Evolutionary conservation across 225 moss, liverwort and hornwort genomes (phyloP).

Genomic region (Neckera pumila): DNA sequence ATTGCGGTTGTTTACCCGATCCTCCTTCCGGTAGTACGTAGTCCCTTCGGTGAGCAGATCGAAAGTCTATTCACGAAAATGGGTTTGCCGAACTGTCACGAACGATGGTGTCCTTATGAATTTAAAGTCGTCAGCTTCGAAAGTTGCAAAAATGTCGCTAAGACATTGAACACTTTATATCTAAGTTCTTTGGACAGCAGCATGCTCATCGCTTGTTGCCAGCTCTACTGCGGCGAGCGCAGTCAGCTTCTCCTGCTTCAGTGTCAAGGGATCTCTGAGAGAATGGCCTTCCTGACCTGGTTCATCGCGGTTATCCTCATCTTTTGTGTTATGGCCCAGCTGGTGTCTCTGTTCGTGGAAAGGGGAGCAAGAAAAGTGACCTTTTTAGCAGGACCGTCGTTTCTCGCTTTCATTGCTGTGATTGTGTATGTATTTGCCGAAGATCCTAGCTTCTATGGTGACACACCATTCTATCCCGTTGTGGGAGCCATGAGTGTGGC

Average conservation of each 20-base stretch:
- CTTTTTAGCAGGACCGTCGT: fast-evolving
- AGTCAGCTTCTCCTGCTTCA: background rate
- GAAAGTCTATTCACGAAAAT: background rate
- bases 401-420: background rate
- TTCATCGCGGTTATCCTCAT: background rate
- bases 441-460: no score
- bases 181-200: no score
- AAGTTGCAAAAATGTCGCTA: background rate
- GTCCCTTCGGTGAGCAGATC: background rate
- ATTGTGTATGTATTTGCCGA: background rate
- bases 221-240: background rate
- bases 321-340: background rate
- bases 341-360: background rate
- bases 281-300: background rate
- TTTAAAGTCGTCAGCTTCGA: background rate
- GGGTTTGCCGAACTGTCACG: background rate
- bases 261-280: background rate
- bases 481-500: background rate
- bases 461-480: background rate
- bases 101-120: background rate
- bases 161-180: background rate
- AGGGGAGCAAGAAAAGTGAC: background rate
- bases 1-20: background rate
- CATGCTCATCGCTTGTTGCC: background rate
- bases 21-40: background rate